These are phyloP conservation scores for Ceratobasidium sp. DNA, from an alignment of 1,284 basidiomycete genomes.

Conservation along the genomic window DNA sequence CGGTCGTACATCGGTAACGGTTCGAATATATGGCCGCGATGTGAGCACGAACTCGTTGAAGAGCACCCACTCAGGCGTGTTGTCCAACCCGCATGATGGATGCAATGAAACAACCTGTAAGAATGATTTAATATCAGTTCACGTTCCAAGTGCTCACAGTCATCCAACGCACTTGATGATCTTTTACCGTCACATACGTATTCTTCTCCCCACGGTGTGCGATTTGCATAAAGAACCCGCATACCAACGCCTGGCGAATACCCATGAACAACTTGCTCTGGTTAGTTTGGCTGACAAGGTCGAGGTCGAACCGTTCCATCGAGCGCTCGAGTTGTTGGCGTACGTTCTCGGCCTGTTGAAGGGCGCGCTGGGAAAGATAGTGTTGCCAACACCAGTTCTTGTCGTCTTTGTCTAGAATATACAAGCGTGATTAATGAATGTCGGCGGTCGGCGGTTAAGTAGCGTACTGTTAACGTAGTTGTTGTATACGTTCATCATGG, in stretches of 20 bases:
- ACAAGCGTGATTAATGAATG: background rate
- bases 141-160: background rate
- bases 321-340: slow-evolving; percentile 89
- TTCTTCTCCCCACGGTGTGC: slow-evolving; percentile 94
- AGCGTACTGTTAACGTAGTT: slow-evolving; percentile 85
- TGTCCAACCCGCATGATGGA: slow-evolving; percentile 92
- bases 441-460: background rate
- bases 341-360: slow-evolving; percentile 96
- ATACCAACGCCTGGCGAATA: slow-evolving; percentile 88
- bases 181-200: slow-evolving; percentile 90
- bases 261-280: slow-evolving; percentile 84
- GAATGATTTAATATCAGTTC: background rate
- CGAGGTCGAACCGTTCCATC: slow-evolving; percentile 94
- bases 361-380: slow-evolving; percentile 87
- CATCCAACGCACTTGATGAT: slow-evolving; percentile 78
- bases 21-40: slow-evolving; percentile 90
- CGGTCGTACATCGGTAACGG: slow-evolving; percentile 88
- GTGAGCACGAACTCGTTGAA: slow-evolving; percentile 99
- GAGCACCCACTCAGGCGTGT: slow-evolving; percentile 96
- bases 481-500: slow-evolving; percentile 96
- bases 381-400: slow-evolving; percentile 95
- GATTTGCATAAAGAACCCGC: slow-evolving; percentile 99
- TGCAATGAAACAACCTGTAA: slow-evolving; percentile 89
- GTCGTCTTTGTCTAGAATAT: slow-evolving; percentile 72
- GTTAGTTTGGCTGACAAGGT: slow-evolving; percentile 83